Evolutionary conservation across 2,329 filamentous ascomycete species (phyloP).

Genomic region (Colletotrichum brevisporum): DNA sequence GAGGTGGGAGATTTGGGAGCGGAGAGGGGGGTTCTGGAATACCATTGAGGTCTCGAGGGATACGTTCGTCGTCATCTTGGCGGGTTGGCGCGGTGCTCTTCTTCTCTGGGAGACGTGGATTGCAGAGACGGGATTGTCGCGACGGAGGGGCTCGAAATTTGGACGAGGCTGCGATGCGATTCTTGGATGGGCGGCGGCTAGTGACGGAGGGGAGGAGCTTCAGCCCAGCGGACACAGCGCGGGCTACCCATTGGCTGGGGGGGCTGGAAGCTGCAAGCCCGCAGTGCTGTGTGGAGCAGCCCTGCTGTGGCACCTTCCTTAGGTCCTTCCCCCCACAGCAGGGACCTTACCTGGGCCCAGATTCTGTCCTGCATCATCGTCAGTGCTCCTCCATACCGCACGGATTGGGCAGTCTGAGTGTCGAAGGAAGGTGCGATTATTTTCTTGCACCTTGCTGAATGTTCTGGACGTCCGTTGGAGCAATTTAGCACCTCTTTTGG

Average conservation of each 20-base stretch:
- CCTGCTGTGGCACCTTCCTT: slow-evolving; percentile 9
- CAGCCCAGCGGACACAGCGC: neutral
- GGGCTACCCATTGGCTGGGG: slow-evolving; percentile 20
- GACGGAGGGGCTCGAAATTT: slow-evolving; percentile 23
- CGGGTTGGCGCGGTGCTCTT: neutral
- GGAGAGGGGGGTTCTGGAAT: slow-evolving; percentile 43
- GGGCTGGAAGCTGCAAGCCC: slow-evolving; percentile 18
- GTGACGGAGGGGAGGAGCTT: slow-evolving; percentile 25
- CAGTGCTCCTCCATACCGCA: slow-evolving; percentile 20
- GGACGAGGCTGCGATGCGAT: slow-evolving; percentile 33
- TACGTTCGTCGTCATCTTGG: slow-evolving; percentile 81
- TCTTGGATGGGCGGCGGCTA: slow-evolving; percentile 15
- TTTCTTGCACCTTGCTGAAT: too few species aligned
- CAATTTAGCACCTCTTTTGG: neutral
- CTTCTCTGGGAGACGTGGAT: neutral
- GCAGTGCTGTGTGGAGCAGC: slow-evolving; percentile 6
- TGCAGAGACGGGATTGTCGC: neutral
- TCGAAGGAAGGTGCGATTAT: neutral
- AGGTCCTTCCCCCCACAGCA: neutral
- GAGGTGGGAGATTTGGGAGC: neutral
- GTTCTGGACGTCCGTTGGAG: slow-evolving; percentile 19
- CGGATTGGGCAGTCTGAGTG: slow-evolving; percentile 2
- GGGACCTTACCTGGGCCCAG: neutral
- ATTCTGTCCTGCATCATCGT: slow-evolving; percentile 15
- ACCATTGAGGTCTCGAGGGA: slow-evolving; percentile 90